phyloP scores from a whole-genome alignment of 2,329 filamentous ascomycete genomes.

The Aureobasidium melanogenum region DNA sequence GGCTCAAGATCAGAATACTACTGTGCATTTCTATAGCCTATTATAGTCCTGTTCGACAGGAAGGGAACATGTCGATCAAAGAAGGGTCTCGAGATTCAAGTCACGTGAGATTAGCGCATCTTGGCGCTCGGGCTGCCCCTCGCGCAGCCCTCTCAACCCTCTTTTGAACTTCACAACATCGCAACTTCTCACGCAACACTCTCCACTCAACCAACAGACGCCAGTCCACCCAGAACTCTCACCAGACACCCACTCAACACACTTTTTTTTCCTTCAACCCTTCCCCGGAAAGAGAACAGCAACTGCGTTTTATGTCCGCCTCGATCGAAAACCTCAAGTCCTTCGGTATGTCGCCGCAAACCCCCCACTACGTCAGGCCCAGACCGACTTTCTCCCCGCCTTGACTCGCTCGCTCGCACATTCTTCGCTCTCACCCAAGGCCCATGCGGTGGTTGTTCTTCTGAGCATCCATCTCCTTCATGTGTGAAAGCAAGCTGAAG shows the following conservation, averaged over 20 bases:
- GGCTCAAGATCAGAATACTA: not conserved
- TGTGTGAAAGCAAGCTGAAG: not conserved
- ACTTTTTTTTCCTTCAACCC: not conserved
- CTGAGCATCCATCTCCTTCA: not conserved
- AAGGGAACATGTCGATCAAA: not conserved
- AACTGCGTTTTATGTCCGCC: conserved; percentile 64
- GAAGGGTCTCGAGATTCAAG: not conserved
- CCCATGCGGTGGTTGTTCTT: not conserved
- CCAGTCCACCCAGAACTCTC: not conserved
- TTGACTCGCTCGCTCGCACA: not conserved
- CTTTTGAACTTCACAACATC: conserved; percentile 8
- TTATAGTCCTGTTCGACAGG: not conserved
- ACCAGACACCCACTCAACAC: not conserved
- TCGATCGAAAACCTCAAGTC: conserved; percentile 91
- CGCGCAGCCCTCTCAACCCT: conserved; percentile 4
- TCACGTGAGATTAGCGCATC: conserved; percentile 5
- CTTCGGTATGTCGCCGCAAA: conserved; percentile 60
- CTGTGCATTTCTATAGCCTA: not conserved
- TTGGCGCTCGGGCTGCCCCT: not conserved
- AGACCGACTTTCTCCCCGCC: conserved; percentile 1
- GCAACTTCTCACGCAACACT: conserved; percentile 9
- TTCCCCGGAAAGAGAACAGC: conserved; percentile 11
- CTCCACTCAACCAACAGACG: not conserved
- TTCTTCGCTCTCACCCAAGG: not conserved
- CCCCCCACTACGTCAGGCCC: conserved; percentile 14